These are phyloP conservation scores for Sonneratia caseolaris DNA, from an alignment of 345 rosid species.

Conservation along the genomic window DNA sequence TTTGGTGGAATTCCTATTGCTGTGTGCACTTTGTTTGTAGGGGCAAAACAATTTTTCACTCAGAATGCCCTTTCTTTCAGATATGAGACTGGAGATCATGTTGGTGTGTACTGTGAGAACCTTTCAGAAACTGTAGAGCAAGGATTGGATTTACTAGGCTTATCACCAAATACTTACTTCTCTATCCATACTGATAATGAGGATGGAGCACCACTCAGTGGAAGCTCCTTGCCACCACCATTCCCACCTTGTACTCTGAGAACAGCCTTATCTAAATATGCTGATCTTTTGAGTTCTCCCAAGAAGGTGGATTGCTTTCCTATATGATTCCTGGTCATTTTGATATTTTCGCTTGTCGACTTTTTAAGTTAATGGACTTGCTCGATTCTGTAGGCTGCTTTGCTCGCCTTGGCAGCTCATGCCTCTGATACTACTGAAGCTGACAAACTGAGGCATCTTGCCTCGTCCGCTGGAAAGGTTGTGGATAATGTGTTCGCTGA, in stretches of 20 bases:
- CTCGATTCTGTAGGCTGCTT: constrained; percentile 47
- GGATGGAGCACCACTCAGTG: constrained; percentile 56
- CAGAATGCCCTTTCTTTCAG: constrained; percentile 20
- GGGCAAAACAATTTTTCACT: not conserved
- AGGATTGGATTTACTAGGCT: constrained; percentile 57
- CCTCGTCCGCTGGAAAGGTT: constrained; percentile 71
- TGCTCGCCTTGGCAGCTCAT: constrained; percentile 85
- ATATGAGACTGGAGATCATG: constrained; percentile 65
- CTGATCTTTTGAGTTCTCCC: constrained; percentile 76
- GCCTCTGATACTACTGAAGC: constrained; percentile 81
- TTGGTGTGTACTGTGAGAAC: constrained; percentile 73
- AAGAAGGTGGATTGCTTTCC: constrained; percentile 40
- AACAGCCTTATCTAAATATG: constrained; percentile 51
- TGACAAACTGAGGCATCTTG: constrained; percentile 39
- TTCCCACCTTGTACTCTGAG: constrained; percentile 77
- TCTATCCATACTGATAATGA: constrained; percentile 66
- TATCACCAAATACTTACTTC: constrained; percentile 57
- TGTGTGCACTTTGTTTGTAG: not conserved
- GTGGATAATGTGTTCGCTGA: constrained; percentile 1
- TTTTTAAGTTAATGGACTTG: constrained; percentile 3
- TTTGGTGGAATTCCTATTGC: not conserved
- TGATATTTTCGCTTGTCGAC: constrained; percentile 1
- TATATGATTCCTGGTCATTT: not conserved
- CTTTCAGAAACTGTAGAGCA: constrained; percentile 62
- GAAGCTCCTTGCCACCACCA: constrained; percentile 67